phyloP scores from a whole-genome alignment of 176 grass and related monocot genomes.

The Neostapfia colusana region DNA sequence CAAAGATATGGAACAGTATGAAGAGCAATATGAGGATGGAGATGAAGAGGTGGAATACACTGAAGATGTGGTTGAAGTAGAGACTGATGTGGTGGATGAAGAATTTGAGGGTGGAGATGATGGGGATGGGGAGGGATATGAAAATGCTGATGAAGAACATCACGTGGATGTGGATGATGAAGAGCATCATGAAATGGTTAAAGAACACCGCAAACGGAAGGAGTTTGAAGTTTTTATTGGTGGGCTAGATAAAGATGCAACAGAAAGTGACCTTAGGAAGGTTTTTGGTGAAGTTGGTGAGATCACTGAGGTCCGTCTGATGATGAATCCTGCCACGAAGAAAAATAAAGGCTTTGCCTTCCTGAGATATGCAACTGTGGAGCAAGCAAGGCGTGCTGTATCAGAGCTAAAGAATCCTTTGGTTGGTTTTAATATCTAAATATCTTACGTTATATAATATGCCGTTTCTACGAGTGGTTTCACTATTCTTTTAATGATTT shows the following conservation, averaged over 20 bases:
- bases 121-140: constrained; percentile 56
- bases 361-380: constrained; percentile 80
- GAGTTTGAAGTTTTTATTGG: constrained; percentile 98
- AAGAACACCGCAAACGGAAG: constrained; percentile 72
- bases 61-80: constrained; percentile 72
- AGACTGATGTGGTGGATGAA: constrained; percentile 63
- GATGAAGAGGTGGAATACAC: constrained; percentile 73
- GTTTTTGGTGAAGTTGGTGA: constrained; percentile 88
- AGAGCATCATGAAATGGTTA: constrained; percentile 65
- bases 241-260: constrained; percentile 84
- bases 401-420: constrained; percentile 65
- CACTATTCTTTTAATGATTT: constrained; percentile 32
- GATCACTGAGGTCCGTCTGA: constrained; percentile 77
- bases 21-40: constrained; percentile 58
- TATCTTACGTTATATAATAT: constrained; percentile 6
- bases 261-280: constrained; percentile 76
- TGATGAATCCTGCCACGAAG: constrained; percentile 83
- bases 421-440: constrained; percentile 51
- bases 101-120: constrained; percentile 70
- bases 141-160: constrained; percentile 61
- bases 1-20: constrained; percentile 64
- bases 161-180: constrained; percentile 61
- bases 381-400: constrained; percentile 78
- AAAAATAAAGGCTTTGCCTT: constrained; percentile 99
- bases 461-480: constrained; percentile 13